Percentiles rank a stretch among this genome's conserved stretches.
Evolutionary conservation across 805 yeast genomes (phyloP).

Genomic region (Pichia paraexigua): DNA sequence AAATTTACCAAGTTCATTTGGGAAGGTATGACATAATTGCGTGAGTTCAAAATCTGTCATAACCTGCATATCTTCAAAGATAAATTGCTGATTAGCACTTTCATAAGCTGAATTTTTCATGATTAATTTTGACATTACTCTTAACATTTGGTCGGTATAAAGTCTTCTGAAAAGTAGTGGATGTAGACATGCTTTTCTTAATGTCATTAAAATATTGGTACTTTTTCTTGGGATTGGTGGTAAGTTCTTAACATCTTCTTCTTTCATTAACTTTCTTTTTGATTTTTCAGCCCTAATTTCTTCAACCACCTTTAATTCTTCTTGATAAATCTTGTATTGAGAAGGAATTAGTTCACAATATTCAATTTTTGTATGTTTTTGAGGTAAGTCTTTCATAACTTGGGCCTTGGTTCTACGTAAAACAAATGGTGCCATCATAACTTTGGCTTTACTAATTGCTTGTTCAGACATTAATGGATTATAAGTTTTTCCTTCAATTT

Average conservation of each 20-base stretch:
- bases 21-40: constrained; percentile 63
- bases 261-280: constrained; percentile 30
- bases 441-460: constrained; percentile 87
- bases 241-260: constrained; percentile 28
- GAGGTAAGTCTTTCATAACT: constrained; percentile 83
- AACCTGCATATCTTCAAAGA: constrained; percentile 88
- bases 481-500: constrained; percentile 38
- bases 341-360: constrained; percentile 53
- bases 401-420: constrained; percentile 87
- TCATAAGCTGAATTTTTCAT: constrained; percentile 72
- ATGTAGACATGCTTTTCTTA: constrained; percentile 89
- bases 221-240: constrained; percentile 17
- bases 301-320: constrained; percentile 42
- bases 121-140: constrained; percentile 67
- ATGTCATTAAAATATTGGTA: constrained; percentile 74
- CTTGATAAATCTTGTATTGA: constrained; percentile 55
- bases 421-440: constrained; percentile 98
- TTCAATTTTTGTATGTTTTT: constrained; percentile 55
- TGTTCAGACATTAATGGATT: constrained; percentile 84
- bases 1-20: constrained; percentile 49
- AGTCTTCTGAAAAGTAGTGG: constrained; percentile 72
- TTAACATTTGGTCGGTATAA: constrained; percentile 49
- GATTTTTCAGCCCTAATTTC: constrained; percentile 36
- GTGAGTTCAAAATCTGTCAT: constrained; percentile 91
- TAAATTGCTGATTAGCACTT: constrained; percentile 68